Base-by-base conservation (phyloP, 192 early-diverging fungal genomes). In the Ramicandelaber brevisporus region DNA sequence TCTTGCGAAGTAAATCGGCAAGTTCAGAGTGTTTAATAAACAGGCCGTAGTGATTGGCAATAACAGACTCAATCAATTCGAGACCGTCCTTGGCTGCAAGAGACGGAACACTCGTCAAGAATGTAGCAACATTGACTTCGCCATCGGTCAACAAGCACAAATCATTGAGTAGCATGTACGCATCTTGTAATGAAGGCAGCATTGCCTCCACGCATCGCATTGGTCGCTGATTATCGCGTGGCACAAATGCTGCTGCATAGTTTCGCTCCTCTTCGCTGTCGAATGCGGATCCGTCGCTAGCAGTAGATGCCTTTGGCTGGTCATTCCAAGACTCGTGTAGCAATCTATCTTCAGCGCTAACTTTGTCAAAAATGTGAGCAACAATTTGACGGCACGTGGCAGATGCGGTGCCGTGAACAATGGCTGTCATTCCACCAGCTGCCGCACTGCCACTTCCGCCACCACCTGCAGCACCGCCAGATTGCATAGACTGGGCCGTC, bases 41-140 rank as follows among this genome's bases (percentile, higher is more conserved):
- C 3, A 87, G 55, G 16, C 49, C 48, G 18, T 61, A 59, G 46
- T 88, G 78, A 43, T 75, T 74, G 6, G 63, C 59, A 31, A 99
- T 46, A 3, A 95, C 59, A 10, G 75, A 73, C 30, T 99, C 93
- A 5, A 99, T 66, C 29, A 99, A 52, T 45, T 99, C 93, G 8
- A 95, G 56, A 1, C 83, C 81, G n/a, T n/a, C n/a, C n/a, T n/a
- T n/a, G n/a, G n/a, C n/a, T n/a, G n/a, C n/a, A n/a, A 61, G 21
- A 63, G 53, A 31, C 36, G 46, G 22, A 34, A 25, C 8, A 62
- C 33, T 17, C 43, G 36, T 17, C n/a, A n/a, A n/a, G n/a, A n/a
- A 68, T 46, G 19, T n/a, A n/a, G n/a, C n/a, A 78, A 89, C 13
- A 56, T 51, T 1, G 78, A 50, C 9, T 59, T 72, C 65, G 7